These are phyloP conservation scores for Hypoxylon cercidicola DNA, from an alignment of 495 filamentous ascomycete genomes.

Conservation along the genomic window DNA sequence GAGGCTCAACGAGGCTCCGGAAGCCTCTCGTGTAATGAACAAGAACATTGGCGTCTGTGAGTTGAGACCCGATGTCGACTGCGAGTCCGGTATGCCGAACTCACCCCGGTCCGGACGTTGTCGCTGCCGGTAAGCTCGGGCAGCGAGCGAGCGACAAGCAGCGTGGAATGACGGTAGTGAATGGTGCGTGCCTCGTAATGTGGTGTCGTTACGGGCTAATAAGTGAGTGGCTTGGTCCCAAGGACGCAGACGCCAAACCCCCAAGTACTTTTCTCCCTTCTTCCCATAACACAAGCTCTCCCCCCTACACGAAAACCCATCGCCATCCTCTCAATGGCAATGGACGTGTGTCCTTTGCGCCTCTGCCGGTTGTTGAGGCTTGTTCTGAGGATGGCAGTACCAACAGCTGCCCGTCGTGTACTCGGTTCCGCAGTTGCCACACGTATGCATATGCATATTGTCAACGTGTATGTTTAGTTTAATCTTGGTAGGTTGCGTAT, in stretches of 20 bases:
- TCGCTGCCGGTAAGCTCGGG: slow-evolving; percentile 7
- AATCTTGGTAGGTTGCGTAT: slow-evolving; percentile 15
- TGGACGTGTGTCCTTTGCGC: slow-evolving; percentile 22
- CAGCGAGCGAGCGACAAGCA: slow-evolving; percentile 13
- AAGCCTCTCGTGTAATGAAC: slow-evolving; percentile 6
- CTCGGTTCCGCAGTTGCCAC: slow-evolving; percentile 49
- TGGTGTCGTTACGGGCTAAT: slow-evolving; percentile 20
- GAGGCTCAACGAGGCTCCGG: slow-evolving; percentile 17
- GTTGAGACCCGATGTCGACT: slow-evolving; percentile 15
- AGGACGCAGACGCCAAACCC: slow-evolving; percentile 24
- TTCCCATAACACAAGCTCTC: slow-evolving; percentile 6
- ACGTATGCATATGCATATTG: slow-evolving; percentile 48
- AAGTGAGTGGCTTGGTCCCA: slow-evolving; percentile 20
- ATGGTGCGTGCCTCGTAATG: slow-evolving; percentile 17
- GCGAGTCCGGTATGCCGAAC: slow-evolving; percentile 22
- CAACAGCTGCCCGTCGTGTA: slow-evolving; percentile 51
- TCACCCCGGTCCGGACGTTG: slow-evolving; percentile 7
- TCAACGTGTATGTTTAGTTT: slow-evolving; percentile 15
- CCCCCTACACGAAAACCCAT: slow-evolving; percentile 1
- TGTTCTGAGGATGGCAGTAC: slow-evolving; percentile 50
- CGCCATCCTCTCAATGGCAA: slow-evolving; percentile 25
- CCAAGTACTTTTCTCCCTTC: slow-evolving; percentile 14
- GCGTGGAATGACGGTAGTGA: slow-evolving; percentile 22
- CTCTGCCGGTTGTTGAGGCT: slow-evolving; percentile 22
- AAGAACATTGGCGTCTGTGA: slow-evolving; percentile 10